phyloP scores from a whole-genome alignment of 352 stramenopile species.

The Globisporangium barbulae region DNA sequence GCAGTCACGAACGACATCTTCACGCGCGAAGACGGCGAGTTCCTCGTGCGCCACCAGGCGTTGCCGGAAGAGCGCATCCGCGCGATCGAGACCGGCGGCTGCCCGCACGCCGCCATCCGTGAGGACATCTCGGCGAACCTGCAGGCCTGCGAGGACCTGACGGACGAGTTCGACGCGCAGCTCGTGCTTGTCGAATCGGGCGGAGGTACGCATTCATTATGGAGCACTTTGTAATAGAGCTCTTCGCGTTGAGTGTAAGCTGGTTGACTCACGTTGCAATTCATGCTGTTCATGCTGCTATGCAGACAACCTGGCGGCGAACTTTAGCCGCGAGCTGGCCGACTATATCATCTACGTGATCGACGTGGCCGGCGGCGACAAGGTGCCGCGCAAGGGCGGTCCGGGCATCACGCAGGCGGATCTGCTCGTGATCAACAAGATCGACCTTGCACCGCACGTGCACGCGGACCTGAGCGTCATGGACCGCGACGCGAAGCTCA shows the following conservation, averaged over 20 bases:
- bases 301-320: constrained; percentile 96
- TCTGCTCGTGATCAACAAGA: constrained; percentile 99
- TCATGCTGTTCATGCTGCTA: background rate
- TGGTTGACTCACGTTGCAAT: too few relatives aligned
- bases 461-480: constrained; percentile 94
- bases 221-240: background rate
- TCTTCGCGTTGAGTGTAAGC: too few relatives aligned
- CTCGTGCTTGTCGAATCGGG: constrained; percentile 90
- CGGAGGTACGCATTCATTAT: constrained; percentile 39
- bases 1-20: constrained; percentile 99
- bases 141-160: constrained; percentile 94
- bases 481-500: constrained; percentile 92
- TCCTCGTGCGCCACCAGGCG: constrained; percentile 92
- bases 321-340: constrained; percentile 96
- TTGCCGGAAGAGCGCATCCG: constrained; percentile 90
- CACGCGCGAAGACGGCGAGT: constrained; percentile 98
- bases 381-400: constrained; percentile 97
- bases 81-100: constrained; percentile 97
- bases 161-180: constrained; percentile 80
- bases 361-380: constrained; percentile 97
- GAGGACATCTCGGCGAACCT: constrained; percentile 98
- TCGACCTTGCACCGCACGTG: constrained; percentile 95
- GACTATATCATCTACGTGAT: constrained; percentile 99
- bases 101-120: constrained; percentile 95
- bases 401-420: constrained; percentile 97